Base-by-base conservation (phyloP, 1,284 basidiomycete species). In the Wolfiporia cocos region DNA sequence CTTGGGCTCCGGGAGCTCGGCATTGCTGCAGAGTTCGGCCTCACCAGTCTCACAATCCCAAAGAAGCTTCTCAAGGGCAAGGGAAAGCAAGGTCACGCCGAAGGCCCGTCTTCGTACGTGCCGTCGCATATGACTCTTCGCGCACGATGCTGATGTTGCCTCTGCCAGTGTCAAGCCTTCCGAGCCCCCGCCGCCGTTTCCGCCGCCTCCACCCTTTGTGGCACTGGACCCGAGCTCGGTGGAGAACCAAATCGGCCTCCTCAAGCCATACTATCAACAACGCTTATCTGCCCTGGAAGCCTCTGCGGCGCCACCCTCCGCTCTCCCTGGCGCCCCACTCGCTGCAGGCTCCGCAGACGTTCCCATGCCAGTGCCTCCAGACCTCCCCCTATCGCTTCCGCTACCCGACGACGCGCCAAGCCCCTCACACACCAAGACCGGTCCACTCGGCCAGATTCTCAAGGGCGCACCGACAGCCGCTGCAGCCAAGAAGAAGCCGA, bases 1-100 rank as follows among this genome's bases (percentile, higher is more conserved):
- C 78, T 98, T 24, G 94, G 93, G 15, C 72, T 97, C 22, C 76
- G 80, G 41, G 92, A 90, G 58, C 67, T 94, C 32, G 94, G 94
- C 17, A 89, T 98, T 43, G 92, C 92, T 38, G 74, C 76, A 34
- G 94, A 97, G 59, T 73, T 90, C 42, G 90, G 91, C n/a, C 65
- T 94, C 49, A 74, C 81, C 1, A 85, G 74, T 47, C 71, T 96
- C 38, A 77, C 74, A 10, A 76, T 96, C 15, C 94, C 94, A 5
- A 83, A 82, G 57, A 77, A 75, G 43, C 62, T 97, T 24, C 77
- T 93, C 58, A 85, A 81, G 54, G 81, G 86, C 28, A 82, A 85
- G 61, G 73, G 72, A 44, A 62, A 58, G 49, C 70, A 54, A 44
- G 63, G 50, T 7, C 60, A 48, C 41, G 58, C 52, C 19, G 66